A percentile compares a stretch with the other conserved stretches of the same genome.
phyloP scores from a whole-genome alignment of 306 rosid species.

The Mimosa pudica region DNA sequence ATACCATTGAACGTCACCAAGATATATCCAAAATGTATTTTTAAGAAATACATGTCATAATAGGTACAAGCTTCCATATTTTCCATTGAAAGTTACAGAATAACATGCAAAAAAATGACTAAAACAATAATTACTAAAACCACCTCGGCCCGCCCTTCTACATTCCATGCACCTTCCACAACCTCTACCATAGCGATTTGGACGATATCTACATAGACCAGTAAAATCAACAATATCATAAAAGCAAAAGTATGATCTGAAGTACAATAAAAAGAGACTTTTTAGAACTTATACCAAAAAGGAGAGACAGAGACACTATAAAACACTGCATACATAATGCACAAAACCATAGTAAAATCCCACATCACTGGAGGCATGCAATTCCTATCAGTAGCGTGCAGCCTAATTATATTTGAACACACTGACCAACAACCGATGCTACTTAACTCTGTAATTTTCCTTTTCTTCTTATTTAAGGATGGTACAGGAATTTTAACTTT shows the following conservation, averaged over 20 bases:
- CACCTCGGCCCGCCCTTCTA: conserved; percentile 86
- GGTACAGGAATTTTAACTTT: no score
- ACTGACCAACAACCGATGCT: no score
- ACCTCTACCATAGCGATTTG: conserved; percentile 88
- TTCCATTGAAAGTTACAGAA: not conserved
- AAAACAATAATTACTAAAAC: conserved; percentile 66
- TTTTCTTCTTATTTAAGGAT: no score
- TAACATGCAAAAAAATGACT: not conserved
- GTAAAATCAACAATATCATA: not conserved
- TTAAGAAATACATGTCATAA: not conserved
- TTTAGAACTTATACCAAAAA: no score
- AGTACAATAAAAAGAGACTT: no score
- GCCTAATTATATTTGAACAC: no score
- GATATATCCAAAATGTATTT: conserved; percentile 25
- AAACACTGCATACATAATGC: no score
- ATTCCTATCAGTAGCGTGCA: no score
- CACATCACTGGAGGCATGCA: no score
- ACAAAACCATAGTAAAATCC: no score
- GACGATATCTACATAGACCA: conserved; percentile 69
- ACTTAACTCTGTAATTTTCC: no score
- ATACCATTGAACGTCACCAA: conserved; percentile 69
- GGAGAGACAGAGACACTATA: no score
- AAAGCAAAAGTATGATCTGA: not conserved
- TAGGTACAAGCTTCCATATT: conserved; percentile 13
- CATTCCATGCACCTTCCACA: conserved; percentile 90